phyloP scores from a whole-genome alignment of 768 basidiomycete genomes.

The Amanita inopinata region DNA sequence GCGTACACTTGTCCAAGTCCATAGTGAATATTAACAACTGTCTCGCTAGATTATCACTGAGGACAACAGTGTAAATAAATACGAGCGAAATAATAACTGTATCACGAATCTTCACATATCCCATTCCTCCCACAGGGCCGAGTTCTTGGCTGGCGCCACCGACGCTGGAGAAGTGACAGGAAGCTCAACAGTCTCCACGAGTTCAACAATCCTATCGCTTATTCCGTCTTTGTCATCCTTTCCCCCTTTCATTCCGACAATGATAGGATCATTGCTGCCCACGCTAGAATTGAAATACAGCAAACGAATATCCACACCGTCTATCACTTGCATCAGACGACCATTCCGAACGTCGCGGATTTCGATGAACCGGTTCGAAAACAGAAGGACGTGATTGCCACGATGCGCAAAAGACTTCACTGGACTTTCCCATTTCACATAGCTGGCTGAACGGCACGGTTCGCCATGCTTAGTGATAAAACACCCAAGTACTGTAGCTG shows the following conservation, averaged over 20 bases:
- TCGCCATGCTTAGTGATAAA: slow-evolving; percentile 65
- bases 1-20: no score
- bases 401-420: slow-evolving; percentile 54
- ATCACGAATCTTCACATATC: slow-evolving; percentile 37
- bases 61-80: no score
- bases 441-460: slow-evolving; percentile 50
- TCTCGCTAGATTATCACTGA: no score
- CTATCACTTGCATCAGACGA: slow-evolving; percentile 74
- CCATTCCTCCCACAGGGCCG: slow-evolving; percentile 64
- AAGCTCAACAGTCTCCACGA: slow-evolving; percentile 55
- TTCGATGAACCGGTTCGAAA: slow-evolving; percentile 71
- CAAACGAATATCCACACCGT: slow-evolving; percentile 59
- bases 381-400: slow-evolving; percentile 55
- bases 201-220: slow-evolving; percentile 57
- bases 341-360: slow-evolving; percentile 56
- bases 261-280: slow-evolving; percentile 36
- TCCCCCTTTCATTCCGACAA: slow-evolving; percentile 56
- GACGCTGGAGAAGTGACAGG: slow-evolving; percentile 24
- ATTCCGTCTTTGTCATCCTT: slow-evolving; percentile 46
- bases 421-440: slow-evolving; percentile 72
- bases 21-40: no score
- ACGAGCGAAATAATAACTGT: no score
- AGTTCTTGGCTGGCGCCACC: slow-evolving; percentile 10
- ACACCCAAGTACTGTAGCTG: slow-evolving; percentile 53
- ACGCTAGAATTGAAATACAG: slow-evolving; percentile 35